These are phyloP conservation scores for Rhizophagus clarus DNA, from an alignment of 192 early-diverging fungal species.

Conservation along the genomic window DNA sequence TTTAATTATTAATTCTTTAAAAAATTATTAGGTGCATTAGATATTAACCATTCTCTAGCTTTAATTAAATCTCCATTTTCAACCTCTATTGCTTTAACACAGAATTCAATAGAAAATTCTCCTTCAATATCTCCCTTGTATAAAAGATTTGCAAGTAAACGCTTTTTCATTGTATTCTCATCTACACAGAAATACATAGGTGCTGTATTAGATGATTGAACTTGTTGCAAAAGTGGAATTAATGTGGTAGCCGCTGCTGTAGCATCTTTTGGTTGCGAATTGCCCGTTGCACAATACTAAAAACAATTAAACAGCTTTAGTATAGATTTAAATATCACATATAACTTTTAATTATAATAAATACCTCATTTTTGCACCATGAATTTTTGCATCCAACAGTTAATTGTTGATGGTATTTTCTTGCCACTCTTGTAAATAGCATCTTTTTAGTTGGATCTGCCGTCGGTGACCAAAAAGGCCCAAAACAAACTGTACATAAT, in stretches of 20 bases:
- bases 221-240: conserved; percentile 52
- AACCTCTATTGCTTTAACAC: conserved; percentile 65
- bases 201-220: conserved; percentile 32
- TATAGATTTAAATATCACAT: neutral
- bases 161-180: conserved; percentile 53
- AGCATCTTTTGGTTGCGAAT: conserved; percentile 52
- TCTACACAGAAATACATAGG: conserved; percentile 66
- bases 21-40: conserved; percentile 19
- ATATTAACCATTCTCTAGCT: conserved; percentile 60
- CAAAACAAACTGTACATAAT: conserved; percentile 79
- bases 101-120: conserved; percentile 60
- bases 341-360: neutral
- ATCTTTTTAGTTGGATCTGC: conserved; percentile 79
- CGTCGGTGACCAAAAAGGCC: conserved; percentile 75
- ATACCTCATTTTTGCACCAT: conserved; percentile 68
- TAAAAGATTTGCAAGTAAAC: conserved; percentile 49
- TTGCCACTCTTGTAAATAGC: conserved; percentile 70
- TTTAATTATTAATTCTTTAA: neutral
- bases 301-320: conserved; percentile 6
- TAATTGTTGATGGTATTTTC: conserved; percentile 74
- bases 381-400: conserved; percentile 72
- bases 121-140: conserved; percentile 29
- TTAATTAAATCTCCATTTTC: conserved; percentile 52
- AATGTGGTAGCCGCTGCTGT: conserved; percentile 62
- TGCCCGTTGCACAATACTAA: conserved; percentile 48